Conservation (phyloP, 768 basidiomycete species). For the Psilocybe tampanensis region DNA sequence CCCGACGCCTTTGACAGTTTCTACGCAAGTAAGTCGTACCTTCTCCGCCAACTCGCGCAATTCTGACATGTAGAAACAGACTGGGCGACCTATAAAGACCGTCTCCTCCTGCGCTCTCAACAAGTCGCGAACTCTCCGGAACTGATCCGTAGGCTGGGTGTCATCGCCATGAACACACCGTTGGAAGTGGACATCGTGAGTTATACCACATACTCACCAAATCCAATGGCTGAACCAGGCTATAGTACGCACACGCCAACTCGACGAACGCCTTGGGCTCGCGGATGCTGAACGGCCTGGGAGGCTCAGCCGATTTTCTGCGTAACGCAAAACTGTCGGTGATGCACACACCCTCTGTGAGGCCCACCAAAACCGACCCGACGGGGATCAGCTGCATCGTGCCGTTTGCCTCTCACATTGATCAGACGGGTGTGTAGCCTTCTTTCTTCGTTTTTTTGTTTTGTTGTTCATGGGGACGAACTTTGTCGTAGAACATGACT, state of each 20-base stretch:
- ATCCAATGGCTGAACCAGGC: background rate
- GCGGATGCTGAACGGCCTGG: conserved; percentile 51
- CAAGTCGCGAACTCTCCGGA: conserved; percentile 55
- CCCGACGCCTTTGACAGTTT: conserved; percentile 52
- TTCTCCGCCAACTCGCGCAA: no score
- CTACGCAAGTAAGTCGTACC: conserved; percentile 44
- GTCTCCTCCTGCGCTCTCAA: conserved; percentile 49
- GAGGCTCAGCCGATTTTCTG: conserved; percentile 51
- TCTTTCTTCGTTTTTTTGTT: background rate
- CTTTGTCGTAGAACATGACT: conserved; percentile 42
- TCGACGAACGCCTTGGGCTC: conserved; percentile 52
- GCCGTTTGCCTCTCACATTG: conserved; percentile 48
- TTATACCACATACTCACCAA: background rate
- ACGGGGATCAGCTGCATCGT: conserved; percentile 55
- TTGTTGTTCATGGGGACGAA: background rate
- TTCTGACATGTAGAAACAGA: conserved; percentile 26
- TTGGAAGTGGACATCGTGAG: conserved; percentile 51
- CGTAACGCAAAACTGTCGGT: conserved; percentile 52
- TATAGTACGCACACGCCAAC: conserved; percentile 50
- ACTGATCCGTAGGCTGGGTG: conserved; percentile 47
- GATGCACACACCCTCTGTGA: conserved; percentile 52
- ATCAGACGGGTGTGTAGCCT: conserved; percentile 45
- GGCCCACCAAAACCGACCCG: conserved; percentile 49
- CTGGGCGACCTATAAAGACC: conserved; percentile 47
- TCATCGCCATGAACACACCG: conserved; percentile 56